Base-by-base conservation (phyloP, 2,329 filamentous ascomycete genomes). In the Chaetomium olivaceum region DNA sequence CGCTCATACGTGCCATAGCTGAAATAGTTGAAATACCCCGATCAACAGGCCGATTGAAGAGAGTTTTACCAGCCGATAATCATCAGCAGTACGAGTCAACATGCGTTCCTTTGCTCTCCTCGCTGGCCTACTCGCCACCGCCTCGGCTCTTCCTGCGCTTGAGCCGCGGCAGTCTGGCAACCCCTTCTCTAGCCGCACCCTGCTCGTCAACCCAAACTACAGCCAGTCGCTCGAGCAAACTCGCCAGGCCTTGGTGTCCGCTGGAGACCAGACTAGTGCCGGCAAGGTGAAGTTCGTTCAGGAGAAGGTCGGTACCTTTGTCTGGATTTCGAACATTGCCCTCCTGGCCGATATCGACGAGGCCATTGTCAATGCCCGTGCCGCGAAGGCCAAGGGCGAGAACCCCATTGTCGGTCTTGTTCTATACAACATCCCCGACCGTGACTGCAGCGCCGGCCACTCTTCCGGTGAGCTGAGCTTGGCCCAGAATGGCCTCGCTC, bases 181-280 rank as follows among this genome's bases (percentile, higher is more conserved):
- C 61, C 78, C 85, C 0, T 85, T 87, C 71, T 65, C 75, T 0
- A 80, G 80, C 63, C 80, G 79, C 67, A 80, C 76, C 14, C 74
- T 86, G 25, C 83, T 81, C 70, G 78, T 77, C 66, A 81, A 81
- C 72, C 76, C 77, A 12, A 69, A 68, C 23, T 82, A 80, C 71
- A 76, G 77, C 19, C 63, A 63, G 8, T 77, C 80, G 71, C 75
- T 82, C 43, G 74, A 80, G 29, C 65, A 75, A 58, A 80, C 63
- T 27, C 63, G 63, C 46, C 59, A 65, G 59, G 58, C 80, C 11
- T 70, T 77, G 63, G 69, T 72, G 1, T 70, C 75, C 16, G 80
- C 80, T 70, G 76, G 76, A 43, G 79, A 81, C 69, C 61, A 61
- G 9, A 67, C 72, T 55, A 81, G 80, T 66, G 79, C 78, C 48